phyloP scores from a whole-genome alignment of 768 basidiomycete species.

The Mycena sanguinolenta region DNA sequence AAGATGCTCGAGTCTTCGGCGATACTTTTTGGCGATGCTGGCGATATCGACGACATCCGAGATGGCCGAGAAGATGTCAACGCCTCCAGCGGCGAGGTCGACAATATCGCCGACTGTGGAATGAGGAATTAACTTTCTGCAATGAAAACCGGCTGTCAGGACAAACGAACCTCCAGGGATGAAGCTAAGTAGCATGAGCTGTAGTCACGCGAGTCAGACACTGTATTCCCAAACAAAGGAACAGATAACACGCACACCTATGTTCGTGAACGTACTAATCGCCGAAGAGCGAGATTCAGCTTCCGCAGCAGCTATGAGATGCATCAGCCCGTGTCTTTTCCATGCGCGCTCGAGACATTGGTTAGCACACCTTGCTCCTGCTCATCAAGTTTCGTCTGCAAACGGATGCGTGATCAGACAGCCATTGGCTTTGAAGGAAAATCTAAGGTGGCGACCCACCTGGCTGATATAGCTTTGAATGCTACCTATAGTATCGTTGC shows the following conservation, averaged over 20 bases:
- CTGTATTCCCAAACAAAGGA: not conserved
- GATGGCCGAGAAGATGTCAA: not conserved
- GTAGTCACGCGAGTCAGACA: not conserved
- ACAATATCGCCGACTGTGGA: not conserved
- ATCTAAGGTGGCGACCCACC: too few relatives aligned
- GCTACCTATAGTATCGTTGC: not conserved
- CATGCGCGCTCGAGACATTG: not conserved
- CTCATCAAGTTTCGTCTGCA: not conserved
- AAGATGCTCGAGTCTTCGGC: not conserved
- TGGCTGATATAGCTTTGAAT: not conserved
- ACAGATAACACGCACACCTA: not conserved
- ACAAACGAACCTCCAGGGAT: not conserved
- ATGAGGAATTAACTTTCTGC: not conserved
- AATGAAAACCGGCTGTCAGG: not conserved
- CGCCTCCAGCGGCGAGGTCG: not conserved
- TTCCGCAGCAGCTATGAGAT: not conserved
- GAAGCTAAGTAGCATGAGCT: not conserved
- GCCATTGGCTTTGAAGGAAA: too few relatives aligned
- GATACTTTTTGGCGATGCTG: not conserved
- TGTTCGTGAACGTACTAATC: not conserved
- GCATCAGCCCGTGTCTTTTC: not conserved
- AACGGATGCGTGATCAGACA: too few relatives aligned
- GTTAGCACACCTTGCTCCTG: not conserved
- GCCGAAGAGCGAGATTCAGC: not conserved
- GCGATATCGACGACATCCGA: not conserved